Conservation (phyloP, 345 rosid genomes). For the Excoecaria cochinchinensis region DNA sequence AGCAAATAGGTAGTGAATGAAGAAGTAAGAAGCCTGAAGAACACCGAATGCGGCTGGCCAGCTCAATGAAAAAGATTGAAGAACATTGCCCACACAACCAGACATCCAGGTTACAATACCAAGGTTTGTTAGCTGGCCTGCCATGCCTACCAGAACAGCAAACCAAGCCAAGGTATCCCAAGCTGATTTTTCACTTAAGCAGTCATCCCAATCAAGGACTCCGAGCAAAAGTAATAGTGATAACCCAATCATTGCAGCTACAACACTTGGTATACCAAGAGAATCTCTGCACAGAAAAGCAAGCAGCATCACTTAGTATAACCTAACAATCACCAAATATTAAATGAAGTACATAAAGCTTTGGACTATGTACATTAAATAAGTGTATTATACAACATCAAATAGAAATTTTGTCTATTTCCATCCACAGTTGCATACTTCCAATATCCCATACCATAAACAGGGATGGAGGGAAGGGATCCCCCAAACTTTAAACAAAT, state of each 20-base stretch:
- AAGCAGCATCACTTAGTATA: neutral
- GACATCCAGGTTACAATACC: slow-evolving; percentile 95
- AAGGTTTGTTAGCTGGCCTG: slow-evolving; percentile 83
- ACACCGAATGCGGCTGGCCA: slow-evolving; percentile 87
- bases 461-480: too few relatives aligned
- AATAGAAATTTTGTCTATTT: too few relatives aligned
- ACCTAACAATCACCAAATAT: neutral
- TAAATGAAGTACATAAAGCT: neutral
- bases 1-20: slow-evolving; percentile 90
- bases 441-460: too few relatives aligned
- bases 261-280: slow-evolving; percentile 85
- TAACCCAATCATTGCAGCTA: slow-evolving; percentile 93
- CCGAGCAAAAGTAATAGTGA: slow-evolving; percentile 82
- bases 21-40: slow-evolving; percentile 93
- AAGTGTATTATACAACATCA: too few relatives aligned
- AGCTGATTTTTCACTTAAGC: slow-evolving; percentile 90
- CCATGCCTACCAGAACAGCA: slow-evolving; percentile 93
- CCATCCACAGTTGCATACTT: too few relatives aligned
- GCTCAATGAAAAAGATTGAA: slow-evolving; percentile 70
- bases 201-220: slow-evolving; percentile 96
- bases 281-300: slow-evolving; percentile 53
- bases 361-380: neutral
- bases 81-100: slow-evolving; percentile 57
- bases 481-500: too few relatives aligned
- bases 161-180: slow-evolving; percentile 99